Evolutionary conservation across 306 rosid species (phyloP).

Genomic region (Spatholobus suberectus): DNA sequence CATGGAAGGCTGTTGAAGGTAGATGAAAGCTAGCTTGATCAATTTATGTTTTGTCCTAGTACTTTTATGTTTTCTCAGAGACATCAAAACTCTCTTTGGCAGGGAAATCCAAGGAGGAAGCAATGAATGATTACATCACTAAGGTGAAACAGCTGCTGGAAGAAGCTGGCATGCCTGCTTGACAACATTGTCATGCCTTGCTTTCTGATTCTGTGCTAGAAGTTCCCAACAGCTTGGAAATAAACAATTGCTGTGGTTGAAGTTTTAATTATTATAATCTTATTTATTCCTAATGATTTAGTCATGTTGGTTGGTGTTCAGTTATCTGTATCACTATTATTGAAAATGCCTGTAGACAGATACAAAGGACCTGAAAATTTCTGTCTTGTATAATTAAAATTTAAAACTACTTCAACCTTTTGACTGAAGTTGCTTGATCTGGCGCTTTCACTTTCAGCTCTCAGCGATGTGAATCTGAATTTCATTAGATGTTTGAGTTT

Average conservation of each 20-base stretch:
- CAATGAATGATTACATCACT: slow-evolving; percentile 84
- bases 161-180: slow-evolving; percentile 63
- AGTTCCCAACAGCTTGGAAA: slow-evolving; percentile 35
- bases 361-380: neutral
- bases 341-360: slow-evolving; percentile 33
- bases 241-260: slow-evolving; percentile 41
- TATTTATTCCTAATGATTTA: slow-evolving; percentile 33
- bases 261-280: slow-evolving; percentile 33
- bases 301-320: slow-evolving; percentile 1
- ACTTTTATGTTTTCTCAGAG: neutral
- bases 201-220: slow-evolving; percentile 39
- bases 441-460: neutral
- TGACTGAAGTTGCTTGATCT: slow-evolving; percentile 9
- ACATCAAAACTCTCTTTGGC: slow-evolving; percentile 29
- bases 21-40: slow-evolving; percentile 12
- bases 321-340: slow-evolving; percentile 21
- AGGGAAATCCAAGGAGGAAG: slow-evolving; percentile 92
- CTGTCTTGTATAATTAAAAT: slow-evolving; percentile 2
- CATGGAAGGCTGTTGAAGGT: slow-evolving; percentile 99
- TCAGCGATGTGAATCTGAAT: neutral
- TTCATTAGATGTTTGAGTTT: slow-evolving; percentile 2
- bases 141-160: slow-evolving; percentile 95
- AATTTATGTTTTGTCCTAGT: neutral
- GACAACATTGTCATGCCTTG: slow-evolving; percentile 36
- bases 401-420: neutral